phyloP scores from a whole-genome alignment of 2,329 filamentous ascomycete genomes.

The Ophiobolus disseminans region DNA sequence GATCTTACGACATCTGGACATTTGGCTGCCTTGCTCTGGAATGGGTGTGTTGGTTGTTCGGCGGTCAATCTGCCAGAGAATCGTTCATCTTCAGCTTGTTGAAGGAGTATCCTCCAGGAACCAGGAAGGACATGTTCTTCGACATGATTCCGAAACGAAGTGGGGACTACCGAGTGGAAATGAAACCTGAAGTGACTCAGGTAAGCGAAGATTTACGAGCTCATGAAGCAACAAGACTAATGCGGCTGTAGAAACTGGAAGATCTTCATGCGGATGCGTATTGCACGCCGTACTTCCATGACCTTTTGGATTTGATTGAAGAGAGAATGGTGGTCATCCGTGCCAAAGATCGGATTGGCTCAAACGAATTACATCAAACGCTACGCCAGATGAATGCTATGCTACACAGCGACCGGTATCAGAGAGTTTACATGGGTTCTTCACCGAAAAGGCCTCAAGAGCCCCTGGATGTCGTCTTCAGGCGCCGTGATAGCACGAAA shows the following conservation, averaged over 20 bases:
- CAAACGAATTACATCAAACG: neutral
- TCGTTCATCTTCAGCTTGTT: conserved; percentile 3
- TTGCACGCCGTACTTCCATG: conserved; percentile 24
- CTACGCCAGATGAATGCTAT: conserved; percentile 7
- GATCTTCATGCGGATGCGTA: conserved; percentile 9
- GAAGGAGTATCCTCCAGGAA: conserved; percentile 7
- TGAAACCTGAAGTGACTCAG: conserved; percentile 14
- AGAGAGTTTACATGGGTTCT: too few species aligned
- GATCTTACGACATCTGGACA: conserved; percentile 28
- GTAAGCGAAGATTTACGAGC: conserved; percentile 3
- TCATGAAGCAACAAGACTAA: neutral
- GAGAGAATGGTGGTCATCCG: conserved; percentile 19
- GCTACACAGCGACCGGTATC: neutral
- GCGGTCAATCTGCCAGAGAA: neutral
- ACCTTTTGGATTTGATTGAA: conserved; percentile 19
- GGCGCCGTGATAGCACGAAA: too few species aligned
- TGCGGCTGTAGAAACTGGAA: conserved; percentile 6
- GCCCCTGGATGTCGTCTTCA: too few species aligned
- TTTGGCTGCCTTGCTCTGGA: conserved; percentile 27
- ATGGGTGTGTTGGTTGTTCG: conserved; percentile 20
- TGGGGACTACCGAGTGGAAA: conserved; percentile 5
- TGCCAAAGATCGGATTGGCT: neutral
- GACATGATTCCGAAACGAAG: conserved; percentile 7
- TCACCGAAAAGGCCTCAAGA: too few species aligned
- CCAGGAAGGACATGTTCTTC: conserved; percentile 19